These are phyloP conservation scores for Aquilaria sinensis DNA, from an alignment of 345 rosid species.

Conservation along the genomic window DNA sequence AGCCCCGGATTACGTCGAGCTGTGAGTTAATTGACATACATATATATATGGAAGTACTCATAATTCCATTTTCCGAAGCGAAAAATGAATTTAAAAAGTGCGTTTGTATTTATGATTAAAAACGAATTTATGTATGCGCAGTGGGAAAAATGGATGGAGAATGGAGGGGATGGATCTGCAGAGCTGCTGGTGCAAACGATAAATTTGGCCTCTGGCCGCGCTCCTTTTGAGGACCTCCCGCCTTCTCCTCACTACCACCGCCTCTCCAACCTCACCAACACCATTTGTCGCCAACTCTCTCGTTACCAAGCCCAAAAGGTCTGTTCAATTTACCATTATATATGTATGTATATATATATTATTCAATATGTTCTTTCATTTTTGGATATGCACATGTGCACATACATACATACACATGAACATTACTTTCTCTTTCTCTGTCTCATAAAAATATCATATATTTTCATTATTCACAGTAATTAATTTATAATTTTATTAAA, in stretches of 20 bases:
- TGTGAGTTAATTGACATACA: conserved; percentile 31
- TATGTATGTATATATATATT: too few relatives aligned
- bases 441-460: neutral
- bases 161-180: conserved; percentile 17
- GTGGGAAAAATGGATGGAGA: conserved; percentile 78
- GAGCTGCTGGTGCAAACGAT: conserved; percentile 61
- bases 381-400: too few relatives aligned
- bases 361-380: too few relatives aligned
- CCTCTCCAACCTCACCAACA: conserved; percentile 41
- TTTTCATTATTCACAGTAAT: too few relatives aligned
- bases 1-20: conserved; percentile 40
- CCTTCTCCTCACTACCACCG: conserved; percentile 31
- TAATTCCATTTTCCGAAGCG: too few relatives aligned
- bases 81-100: too few relatives aligned
- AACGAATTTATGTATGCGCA: conserved; percentile 6
- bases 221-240: conserved; percentile 21
- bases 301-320: conserved; percentile 37
- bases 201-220: conserved; percentile 28
- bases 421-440: too few relatives aligned
- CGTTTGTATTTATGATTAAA: too few relatives aligned
- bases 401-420: too few relatives aligned
- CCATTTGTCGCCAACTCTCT: conserved; percentile 28
- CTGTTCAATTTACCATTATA: neutral
- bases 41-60: too few relatives aligned
- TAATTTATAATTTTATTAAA: too few relatives aligned